Percentiles rank a stretch among this genome's conserved stretches.
Conservation (phyloP, 129 eudicot species). For the Escallonia rubra region DNA sequence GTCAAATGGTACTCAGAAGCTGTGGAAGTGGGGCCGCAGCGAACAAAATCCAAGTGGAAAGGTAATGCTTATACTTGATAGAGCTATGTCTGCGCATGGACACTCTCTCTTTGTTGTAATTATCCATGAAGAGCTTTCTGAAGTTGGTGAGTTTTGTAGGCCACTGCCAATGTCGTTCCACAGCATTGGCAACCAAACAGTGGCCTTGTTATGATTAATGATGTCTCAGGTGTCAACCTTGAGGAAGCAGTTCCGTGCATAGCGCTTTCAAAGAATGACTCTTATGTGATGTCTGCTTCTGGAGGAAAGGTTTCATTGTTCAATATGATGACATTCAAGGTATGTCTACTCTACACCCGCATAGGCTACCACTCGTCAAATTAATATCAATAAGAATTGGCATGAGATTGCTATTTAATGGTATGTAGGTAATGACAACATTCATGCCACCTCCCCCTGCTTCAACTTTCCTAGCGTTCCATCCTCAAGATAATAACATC, state of each 20-base stretch:
- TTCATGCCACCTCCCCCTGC: constrained; percentile 95
- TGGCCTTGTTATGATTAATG: constrained; percentile 83
- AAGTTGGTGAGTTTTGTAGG: constrained; percentile 35
- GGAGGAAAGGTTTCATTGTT: constrained; percentile 89
- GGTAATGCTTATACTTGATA: constrained; percentile 22
- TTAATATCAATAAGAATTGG: background rate
- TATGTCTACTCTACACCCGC: constrained; percentile 8
- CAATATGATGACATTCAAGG: constrained; percentile 85
- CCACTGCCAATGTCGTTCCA: constrained; percentile 78
- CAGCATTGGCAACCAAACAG: constrained; percentile 81
- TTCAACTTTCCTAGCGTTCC: constrained; percentile 77
- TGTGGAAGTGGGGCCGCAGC: constrained; percentile 81
- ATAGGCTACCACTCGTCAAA: background rate
- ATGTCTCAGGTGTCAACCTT: constrained; percentile 70
- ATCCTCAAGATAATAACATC: constrained; percentile 87
- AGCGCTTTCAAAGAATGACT: constrained; percentile 87
- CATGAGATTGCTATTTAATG: background rate
- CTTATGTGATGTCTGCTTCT: constrained; percentile 86
- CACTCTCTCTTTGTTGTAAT: background rate
- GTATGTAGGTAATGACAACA: constrained; percentile 74
- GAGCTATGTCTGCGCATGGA: too few species aligned
- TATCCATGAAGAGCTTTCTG: constrained; percentile 12
- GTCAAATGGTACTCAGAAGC: constrained; percentile 71
- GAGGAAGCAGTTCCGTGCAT: constrained; percentile 84
- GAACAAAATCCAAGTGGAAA: constrained; percentile 78